Percentiles rank a stretch among this genome's conserved stretches.
Evolutionary conservation across 257 asterid genomes (phyloP).

Genomic region (Marsdenia floribunda): DNA sequence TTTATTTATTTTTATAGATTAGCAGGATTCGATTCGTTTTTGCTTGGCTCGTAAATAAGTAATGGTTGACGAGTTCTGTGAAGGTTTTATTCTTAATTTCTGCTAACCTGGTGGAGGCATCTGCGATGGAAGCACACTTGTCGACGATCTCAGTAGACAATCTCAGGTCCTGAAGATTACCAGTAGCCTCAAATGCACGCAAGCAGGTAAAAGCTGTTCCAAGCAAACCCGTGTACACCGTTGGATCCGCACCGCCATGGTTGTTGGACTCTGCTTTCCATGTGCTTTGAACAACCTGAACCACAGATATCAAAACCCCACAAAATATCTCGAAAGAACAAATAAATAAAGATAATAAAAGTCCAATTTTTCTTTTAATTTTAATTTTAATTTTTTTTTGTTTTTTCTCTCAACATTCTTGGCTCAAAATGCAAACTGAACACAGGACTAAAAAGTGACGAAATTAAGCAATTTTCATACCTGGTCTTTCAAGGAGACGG

Average conservation of each 20-base stretch:
- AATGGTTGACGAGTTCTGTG: neutral
- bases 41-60: neutral
- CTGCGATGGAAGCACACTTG: constrained; percentile 41
- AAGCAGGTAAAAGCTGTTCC: constrained; percentile 74
- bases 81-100: neutral
- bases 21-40: neutral
- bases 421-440: neutral
- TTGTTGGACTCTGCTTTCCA: constrained; percentile 35
- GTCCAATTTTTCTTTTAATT: neutral
- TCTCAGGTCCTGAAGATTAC: constrained; percentile 44
- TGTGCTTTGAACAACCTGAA: constrained; percentile 55
- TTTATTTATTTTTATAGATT: neutral
- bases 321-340: neutral
- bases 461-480: constrained; percentile 17
- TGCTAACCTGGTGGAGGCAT: constrained; percentile 39
- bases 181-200: constrained; percentile 63
- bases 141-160: constrained; percentile 57
- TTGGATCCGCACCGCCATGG: constrained; percentile 39
- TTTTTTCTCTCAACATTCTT: neutral
- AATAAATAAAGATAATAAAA: neutral
- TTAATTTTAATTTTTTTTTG: no score
- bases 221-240: constrained; percentile 56
- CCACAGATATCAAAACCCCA: neutral
- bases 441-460: neutral
- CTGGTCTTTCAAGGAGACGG: constrained; percentile 59